Evolutionary conservation across 2,329 filamentous ascomycete species (phyloP).

Genomic region (Curvularia eragrostidis): DNA sequence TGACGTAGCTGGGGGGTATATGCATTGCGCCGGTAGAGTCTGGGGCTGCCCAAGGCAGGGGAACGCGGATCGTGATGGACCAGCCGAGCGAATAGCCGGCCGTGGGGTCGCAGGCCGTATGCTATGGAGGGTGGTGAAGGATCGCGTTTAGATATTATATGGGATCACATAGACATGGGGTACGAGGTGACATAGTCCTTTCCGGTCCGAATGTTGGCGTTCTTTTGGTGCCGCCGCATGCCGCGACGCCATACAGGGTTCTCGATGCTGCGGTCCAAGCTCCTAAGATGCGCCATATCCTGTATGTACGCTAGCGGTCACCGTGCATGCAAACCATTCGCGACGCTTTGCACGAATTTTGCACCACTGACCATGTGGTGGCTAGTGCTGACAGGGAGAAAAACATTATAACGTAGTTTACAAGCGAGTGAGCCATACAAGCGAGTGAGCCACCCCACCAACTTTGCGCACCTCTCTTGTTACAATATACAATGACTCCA

Average conservation of each 20-base stretch:
- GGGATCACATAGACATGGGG: not conserved
- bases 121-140: not conserved
- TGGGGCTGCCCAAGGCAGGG: constrained; percentile 10
- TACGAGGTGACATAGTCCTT: constrained; percentile 11
- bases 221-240: constrained; percentile 15
- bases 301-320: constrained; percentile 23
- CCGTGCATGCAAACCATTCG: constrained; percentile 17
- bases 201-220: constrained; percentile 12
- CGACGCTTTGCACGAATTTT: not conserved
- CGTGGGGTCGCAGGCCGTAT: constrained; percentile 1
- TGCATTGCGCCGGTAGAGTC: constrained; percentile 30
- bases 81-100: constrained; percentile 6
- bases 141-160: constrained; percentile 7
- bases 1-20: constrained; percentile 30
- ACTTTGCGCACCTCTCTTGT: too few species aligned
- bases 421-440: too few species aligned
- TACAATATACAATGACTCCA: too few species aligned
- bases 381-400: not conserved
- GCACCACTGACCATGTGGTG: not conserved
- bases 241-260: constrained; percentile 28
- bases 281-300: not conserved
- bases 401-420: too few species aligned
- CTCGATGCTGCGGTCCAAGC: constrained; percentile 22
- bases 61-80: constrained; percentile 3
- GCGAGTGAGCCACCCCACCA: too few species aligned